These are phyloP conservation scores for Alternaria ethzedia DNA, from an alignment of 2,329 filamentous ascomycete genomes.

Conservation along the genomic window DNA sequence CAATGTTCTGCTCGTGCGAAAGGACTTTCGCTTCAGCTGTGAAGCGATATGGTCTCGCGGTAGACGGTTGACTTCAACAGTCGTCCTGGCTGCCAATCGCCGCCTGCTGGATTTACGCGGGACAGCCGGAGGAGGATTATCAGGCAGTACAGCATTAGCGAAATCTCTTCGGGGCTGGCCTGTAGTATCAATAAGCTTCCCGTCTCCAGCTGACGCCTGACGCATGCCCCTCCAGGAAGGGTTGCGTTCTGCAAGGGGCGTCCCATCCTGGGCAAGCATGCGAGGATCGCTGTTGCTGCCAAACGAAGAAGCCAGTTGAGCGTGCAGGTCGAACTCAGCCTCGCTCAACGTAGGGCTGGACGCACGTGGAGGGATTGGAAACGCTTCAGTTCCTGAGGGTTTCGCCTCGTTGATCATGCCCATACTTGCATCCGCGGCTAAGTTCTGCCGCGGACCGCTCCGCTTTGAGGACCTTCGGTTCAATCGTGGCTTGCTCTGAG, in stretches of 20 bases:
- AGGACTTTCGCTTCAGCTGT: constrained; percentile 29
- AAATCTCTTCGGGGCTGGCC: constrained; percentile 18
- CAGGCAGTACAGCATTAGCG: constrained; percentile 6
- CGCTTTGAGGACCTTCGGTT: constrained; percentile 30
- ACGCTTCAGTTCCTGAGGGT: constrained; percentile 24
- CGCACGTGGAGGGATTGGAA: constrained; percentile 10
- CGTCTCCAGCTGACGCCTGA: constrained; percentile 8
- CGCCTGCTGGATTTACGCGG: constrained; percentile 53
- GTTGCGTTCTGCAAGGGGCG: constrained; percentile 30
- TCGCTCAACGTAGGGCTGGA: constrained; percentile 56
- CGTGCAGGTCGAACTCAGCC: constrained; percentile 50
- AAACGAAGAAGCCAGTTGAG: constrained; percentile 44
- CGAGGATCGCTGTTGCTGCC: constrained; percentile 45
- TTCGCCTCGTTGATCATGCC: constrained; percentile 35
- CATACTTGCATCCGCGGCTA: constrained; percentile 21
- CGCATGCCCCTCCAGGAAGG: constrained; percentile 27
- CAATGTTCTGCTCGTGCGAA: constrained; percentile 25
- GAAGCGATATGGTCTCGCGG: constrained; percentile 41
- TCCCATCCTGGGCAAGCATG: constrained; percentile 40
- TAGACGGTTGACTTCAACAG: constrained; percentile 30
- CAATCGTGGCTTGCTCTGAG: constrained; percentile 21
- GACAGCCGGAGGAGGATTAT: constrained; percentile 40
- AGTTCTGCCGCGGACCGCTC: constrained; percentile 20
- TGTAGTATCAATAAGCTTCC: constrained; percentile 6
- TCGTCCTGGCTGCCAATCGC: constrained; percentile 30